These are phyloP conservation scores for Echium plantagineum DNA, from an alignment of 257 asterid species.

Conservation along the genomic window DNA sequence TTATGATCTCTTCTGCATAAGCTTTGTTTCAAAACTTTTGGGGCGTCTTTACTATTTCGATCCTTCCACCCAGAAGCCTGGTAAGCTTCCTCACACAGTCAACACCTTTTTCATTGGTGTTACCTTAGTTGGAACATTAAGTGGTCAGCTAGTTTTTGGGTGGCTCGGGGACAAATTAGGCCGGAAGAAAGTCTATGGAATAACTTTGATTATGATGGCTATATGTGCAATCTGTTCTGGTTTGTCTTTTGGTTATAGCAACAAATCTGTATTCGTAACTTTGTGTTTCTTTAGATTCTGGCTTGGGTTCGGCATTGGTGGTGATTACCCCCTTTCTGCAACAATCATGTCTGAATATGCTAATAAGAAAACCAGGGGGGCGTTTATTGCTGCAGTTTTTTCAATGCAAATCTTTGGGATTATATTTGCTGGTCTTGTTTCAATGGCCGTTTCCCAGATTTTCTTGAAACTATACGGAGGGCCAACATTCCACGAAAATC, in stretches of 20 bases:
- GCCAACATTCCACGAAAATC: not conserved
- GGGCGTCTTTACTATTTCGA: constrained; percentile 18
- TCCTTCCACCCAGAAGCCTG: constrained; percentile 5
- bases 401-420: constrained; percentile 24
- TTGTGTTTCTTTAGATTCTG: constrained; percentile 23
- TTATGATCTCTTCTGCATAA: constrained; percentile 20
- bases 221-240: constrained; percentile 19
- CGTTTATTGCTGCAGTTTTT: constrained; percentile 24
- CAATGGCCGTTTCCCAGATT: constrained; percentile 14
- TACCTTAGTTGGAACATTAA: constrained; percentile 18
- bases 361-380: constrained; percentile 19
- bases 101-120: constrained; percentile 18
- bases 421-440: constrained; percentile 22
- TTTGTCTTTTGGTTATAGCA: constrained; percentile 14
- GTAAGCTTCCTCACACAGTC: constrained; percentile 16
- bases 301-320: constrained; percentile 25
- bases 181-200: constrained; percentile 17
- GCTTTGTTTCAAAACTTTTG: constrained; percentile 16
- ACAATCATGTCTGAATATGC: constrained; percentile 26
- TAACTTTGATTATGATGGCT: constrained; percentile 19
- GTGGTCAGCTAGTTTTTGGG: constrained; percentile 19
- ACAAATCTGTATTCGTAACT: constrained; percentile 11
- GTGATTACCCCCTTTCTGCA: constrained; percentile 24
- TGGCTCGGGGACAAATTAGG: constrained; percentile 23
- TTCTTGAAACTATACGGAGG: constrained; percentile 4